Conservation (phyloP, 1,284 basidiomycete genomes). For the Fomitopsis schrenkii region DNA sequence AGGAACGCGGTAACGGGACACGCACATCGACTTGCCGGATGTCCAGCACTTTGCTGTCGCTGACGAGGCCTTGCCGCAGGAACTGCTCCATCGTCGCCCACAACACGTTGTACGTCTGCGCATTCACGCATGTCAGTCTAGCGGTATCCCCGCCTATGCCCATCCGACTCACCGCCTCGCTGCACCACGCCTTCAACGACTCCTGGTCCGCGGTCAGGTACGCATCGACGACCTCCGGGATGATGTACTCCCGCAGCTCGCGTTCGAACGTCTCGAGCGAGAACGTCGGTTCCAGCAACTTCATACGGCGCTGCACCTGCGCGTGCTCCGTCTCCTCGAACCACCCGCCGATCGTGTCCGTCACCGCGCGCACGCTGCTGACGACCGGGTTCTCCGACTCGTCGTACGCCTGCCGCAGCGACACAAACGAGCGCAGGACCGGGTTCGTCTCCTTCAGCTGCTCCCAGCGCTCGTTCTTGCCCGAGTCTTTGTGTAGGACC, state of each 20-base stretch:
- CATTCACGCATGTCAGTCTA: background rate
- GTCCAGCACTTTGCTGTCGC: slow-evolving; percentile 90
- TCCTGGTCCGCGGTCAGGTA: slow-evolving; percentile 89
- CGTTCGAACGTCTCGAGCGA: slow-evolving; percentile 84
- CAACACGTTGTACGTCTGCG: slow-evolving; percentile 90
- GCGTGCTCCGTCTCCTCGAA: slow-evolving; percentile 99
- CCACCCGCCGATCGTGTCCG: slow-evolving; percentile 81
- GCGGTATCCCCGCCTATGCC: background rate
- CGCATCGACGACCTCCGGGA: slow-evolving; percentile 96
- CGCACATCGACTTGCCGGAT: slow-evolving; percentile 92
- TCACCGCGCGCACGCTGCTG: slow-evolving; percentile 77
- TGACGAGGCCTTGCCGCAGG: slow-evolving; percentile 83
- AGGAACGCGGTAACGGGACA: slow-evolving; percentile 8
- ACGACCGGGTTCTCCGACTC: slow-evolving; percentile 94
- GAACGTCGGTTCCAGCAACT: slow-evolving; percentile 84
- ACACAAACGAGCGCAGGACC: slow-evolving; percentile 55
- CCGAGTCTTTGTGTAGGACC: slow-evolving; percentile 79
- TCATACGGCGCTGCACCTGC: slow-evolving; percentile 87
- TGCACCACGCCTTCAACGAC: slow-evolving; percentile 87
- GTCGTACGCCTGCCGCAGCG: slow-evolving; percentile 74
- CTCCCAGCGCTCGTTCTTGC: slow-evolving; percentile 75
- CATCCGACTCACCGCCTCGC: slow-evolving; percentile 77
- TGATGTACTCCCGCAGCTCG: slow-evolving; percentile 94
- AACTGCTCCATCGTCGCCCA: slow-evolving; percentile 98
- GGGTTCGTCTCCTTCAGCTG: slow-evolving; percentile 73